These are phyloP conservation scores for Ophiostoma pallidulum DNA, from an alignment of 2,329 filamentous ascomycete genomes.

Conservation along the genomic window DNA sequence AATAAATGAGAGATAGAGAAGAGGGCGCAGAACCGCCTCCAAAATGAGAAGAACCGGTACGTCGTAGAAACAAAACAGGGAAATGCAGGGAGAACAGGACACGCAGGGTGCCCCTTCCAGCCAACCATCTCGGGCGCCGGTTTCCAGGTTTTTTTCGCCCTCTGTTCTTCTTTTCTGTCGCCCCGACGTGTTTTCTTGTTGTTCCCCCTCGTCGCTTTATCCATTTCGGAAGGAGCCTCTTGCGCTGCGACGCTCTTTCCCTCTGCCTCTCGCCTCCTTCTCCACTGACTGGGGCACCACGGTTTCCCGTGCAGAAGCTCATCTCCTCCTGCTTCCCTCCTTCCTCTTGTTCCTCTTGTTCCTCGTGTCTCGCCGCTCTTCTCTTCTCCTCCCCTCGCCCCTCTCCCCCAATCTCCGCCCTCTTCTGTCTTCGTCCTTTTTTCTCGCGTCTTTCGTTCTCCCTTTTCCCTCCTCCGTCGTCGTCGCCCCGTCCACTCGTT, in stretches of 20 bases:
- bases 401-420: no score
- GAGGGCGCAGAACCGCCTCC: slow-evolving; percentile 6
- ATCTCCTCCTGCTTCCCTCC: not conserved
- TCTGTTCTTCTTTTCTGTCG: not conserved
- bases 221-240: no score
- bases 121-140: not conserved
- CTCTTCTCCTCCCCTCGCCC: no score
- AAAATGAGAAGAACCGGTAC: slow-evolving; percentile 4
- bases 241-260: no score
- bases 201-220: no score
- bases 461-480: not conserved
- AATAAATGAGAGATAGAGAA: slow-evolving; percentile 7
- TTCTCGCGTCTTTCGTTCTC: slow-evolving; percentile 2
- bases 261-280: no score
- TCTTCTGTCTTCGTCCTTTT: no score
- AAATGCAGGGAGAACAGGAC: slow-evolving; percentile 13
- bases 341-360: not conserved
- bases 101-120: not conserved
- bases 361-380: no score
- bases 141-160: not conserved
- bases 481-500: slow-evolving; percentile 4
- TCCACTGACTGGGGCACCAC: no score
- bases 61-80: slow-evolving; percentile 11
- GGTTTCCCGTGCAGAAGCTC: no score
- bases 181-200: no score